phyloP scores from a whole-genome alignment of 2,329 filamentous ascomycete species.

The Botryotinia convoluta region DNA sequence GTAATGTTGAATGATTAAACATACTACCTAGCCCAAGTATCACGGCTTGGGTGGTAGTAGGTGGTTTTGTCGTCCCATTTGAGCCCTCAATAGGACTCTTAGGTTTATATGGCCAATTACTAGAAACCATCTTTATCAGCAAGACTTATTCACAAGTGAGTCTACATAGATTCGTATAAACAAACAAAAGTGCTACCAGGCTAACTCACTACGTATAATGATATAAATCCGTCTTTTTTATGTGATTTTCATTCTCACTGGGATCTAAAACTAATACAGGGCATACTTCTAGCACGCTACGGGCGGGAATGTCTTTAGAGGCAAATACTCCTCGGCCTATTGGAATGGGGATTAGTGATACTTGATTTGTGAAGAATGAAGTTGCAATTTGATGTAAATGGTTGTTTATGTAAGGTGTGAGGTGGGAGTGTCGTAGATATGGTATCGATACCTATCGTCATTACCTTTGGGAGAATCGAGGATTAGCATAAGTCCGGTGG shows the following conservation, averaged over 20 bases:
- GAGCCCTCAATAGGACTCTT: conserved; percentile 33
- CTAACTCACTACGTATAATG: conserved; percentile 54
- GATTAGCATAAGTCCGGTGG: conserved; percentile 44
- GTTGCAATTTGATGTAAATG: neutral
- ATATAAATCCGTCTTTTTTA: conserved; percentile 50
- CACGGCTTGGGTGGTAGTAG: conserved; percentile 33
- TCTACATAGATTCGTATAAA: neutral
- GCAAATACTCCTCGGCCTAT: conserved; percentile 54
- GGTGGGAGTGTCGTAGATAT: neutral
- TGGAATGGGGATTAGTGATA: neutral
- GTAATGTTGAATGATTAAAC: conserved; percentile 53
- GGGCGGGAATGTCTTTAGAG: conserved; percentile 44
- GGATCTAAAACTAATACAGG: conserved; percentile 50
- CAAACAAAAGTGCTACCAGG: neutral
- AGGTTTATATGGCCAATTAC: conserved; percentile 24
- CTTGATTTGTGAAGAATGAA: neutral
- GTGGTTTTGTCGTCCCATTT: conserved; percentile 43
- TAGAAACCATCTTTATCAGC: conserved; percentile 9
- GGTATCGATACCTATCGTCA: neutral
- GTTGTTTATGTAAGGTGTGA: neutral
- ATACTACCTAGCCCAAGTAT: conserved; percentile 55
- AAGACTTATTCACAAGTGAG: neutral
- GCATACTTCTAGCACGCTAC: conserved; percentile 50
- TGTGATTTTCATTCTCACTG: conserved; percentile 49
- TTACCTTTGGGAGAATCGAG: conserved; percentile 52